phyloP scores from a whole-genome alignment of 2,329 filamentous ascomycete genomes.

The Arachnomyces sp. region DNA sequence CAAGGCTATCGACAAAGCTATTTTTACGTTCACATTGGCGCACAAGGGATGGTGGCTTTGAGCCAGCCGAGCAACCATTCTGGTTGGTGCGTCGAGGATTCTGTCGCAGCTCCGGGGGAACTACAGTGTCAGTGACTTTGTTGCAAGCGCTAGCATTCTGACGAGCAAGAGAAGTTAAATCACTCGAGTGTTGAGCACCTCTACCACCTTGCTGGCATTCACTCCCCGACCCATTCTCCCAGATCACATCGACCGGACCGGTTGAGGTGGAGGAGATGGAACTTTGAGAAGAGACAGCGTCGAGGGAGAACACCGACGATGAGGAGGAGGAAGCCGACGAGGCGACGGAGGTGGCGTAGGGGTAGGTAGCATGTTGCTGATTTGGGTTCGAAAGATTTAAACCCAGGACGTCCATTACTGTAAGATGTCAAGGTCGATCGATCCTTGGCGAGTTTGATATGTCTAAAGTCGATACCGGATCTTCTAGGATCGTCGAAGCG shows the following conservation, averaged over 20 bases:
- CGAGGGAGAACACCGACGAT: conserved; percentile 69
- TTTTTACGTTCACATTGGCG: conserved; percentile 87
- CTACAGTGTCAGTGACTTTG: conserved; percentile 26
- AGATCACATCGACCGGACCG: conserved; percentile 48
- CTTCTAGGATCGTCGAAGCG: background rate
- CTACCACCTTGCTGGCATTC: conserved; percentile 17
- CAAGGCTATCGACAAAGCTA: conserved; percentile 91
- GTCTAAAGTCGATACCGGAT: background rate
- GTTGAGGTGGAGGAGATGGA: conserved; percentile 62
- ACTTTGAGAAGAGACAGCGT: conserved; percentile 54
- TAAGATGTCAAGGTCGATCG: conserved; percentile 26
- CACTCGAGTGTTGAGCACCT: conserved; percentile 14
- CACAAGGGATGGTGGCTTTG: conserved; percentile 62
- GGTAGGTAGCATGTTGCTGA: conserved; percentile 32
- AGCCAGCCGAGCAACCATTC: conserved; percentile 46
- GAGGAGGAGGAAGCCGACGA: conserved; percentile 69
- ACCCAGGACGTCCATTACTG: conserved; percentile 38
- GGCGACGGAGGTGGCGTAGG: conserved; percentile 63
- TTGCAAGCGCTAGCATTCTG: conserved; percentile 21
- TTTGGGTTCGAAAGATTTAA: conserved; percentile 32
- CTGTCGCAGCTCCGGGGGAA: conserved; percentile 34
- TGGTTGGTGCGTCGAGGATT: conserved; percentile 47
- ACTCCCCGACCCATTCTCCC: conserved; percentile 32
- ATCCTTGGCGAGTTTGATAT: background rate
- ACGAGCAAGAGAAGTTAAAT: conserved; percentile 16